phyloP scores from a whole-genome alignment of 2,329 filamentous ascomycete species.

The Triangularia verruculosa region DNA sequence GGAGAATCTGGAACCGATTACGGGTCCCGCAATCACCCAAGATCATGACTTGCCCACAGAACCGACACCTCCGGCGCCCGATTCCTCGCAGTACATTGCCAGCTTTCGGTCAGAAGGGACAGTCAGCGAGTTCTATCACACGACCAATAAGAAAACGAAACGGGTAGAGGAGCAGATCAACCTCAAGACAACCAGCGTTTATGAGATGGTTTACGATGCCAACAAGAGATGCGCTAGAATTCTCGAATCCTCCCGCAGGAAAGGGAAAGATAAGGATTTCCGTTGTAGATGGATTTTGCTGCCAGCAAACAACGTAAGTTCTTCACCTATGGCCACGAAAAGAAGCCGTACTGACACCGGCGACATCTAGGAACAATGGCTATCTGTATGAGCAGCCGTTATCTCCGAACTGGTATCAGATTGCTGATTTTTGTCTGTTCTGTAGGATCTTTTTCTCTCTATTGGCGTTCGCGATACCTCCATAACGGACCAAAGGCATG shows the following conservation, averaged over 20 bases:
- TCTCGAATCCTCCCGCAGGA: not conserved
- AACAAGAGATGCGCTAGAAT: constrained; percentile 6
- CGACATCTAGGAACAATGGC: constrained; percentile 13
- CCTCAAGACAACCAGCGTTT: constrained; percentile 10
- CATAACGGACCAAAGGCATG: constrained; percentile 11
- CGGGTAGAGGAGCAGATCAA: constrained; percentile 10
- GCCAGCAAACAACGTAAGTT: constrained; percentile 13
- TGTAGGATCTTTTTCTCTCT: constrained; percentile 13
- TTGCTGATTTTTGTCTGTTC: not conserved
- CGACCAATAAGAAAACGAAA: not conserved
- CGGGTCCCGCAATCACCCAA: constrained; percentile 3
- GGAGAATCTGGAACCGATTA: constrained; percentile 11
- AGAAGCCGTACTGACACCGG: not conserved
- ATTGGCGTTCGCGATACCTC: constrained; percentile 13
- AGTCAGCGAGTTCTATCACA: constrained; percentile 12
- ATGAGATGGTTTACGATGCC: constrained; percentile 13
- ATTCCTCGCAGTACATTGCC: not conserved
- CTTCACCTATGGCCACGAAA: not conserved
- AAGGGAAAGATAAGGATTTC: constrained; percentile 10
- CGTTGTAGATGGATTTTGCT: constrained; percentile 15
- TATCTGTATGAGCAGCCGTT: not conserved
- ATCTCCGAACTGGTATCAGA: not conserved
- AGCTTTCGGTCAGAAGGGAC: constrained; percentile 3
- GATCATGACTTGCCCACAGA: not conserved
- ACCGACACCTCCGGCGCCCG: not conserved